These are phyloP conservation scores for Fusarium anguioides DNA, from an alignment of 2,329 filamentous ascomycete genomes.

Conservation along the genomic window DNA sequence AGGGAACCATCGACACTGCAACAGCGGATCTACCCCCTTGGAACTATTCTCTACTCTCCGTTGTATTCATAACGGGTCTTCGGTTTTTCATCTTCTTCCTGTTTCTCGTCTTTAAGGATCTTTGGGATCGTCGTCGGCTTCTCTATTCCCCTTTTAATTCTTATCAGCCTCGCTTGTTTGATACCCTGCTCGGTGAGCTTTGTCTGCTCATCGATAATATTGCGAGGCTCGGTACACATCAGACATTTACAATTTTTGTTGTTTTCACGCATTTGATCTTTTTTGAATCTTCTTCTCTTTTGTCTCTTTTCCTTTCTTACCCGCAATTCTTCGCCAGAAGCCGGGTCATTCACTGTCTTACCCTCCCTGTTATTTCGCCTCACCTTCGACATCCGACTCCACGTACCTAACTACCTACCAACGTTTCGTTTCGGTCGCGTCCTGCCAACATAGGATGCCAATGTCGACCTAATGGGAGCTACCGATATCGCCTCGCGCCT, in stretches of 20 bases:
- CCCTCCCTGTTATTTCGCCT: conserved; percentile 13
- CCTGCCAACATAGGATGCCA: conserved; percentile 23
- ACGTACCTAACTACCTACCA: too few species aligned
- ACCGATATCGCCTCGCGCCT: conserved; percentile 59
- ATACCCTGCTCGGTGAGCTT: conserved; percentile 28
- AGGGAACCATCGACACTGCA: conserved; percentile 23
- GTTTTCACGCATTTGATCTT: conserved; percentile 13
- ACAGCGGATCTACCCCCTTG: conserved; percentile 30
- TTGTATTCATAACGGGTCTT: conserved; percentile 9
- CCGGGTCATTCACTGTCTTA: conserved; percentile 21
- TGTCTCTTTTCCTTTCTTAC: conserved; percentile 7
- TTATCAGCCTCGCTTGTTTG: conserved; percentile 27
- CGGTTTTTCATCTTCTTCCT: conserved; percentile 7
- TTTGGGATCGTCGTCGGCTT: conserved; percentile 1
- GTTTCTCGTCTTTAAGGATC: conserved; percentile 1
- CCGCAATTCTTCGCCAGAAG: not conserved
- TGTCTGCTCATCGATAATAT: conserved; percentile 36
- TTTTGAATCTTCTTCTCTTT: conserved; percentile 7
- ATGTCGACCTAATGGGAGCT: conserved; percentile 53
- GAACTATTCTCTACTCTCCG: conserved; percentile 1
- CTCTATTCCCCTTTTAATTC: conserved; percentile 19
- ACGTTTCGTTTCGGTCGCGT: conserved; percentile 15
- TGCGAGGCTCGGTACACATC: conserved; percentile 26
- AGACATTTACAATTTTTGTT: conserved; percentile 5
- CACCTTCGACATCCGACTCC: conserved; percentile 17